Conservation (phyloP, 768 basidiomycete genomes). For the Boletus subparvulus region DNA sequence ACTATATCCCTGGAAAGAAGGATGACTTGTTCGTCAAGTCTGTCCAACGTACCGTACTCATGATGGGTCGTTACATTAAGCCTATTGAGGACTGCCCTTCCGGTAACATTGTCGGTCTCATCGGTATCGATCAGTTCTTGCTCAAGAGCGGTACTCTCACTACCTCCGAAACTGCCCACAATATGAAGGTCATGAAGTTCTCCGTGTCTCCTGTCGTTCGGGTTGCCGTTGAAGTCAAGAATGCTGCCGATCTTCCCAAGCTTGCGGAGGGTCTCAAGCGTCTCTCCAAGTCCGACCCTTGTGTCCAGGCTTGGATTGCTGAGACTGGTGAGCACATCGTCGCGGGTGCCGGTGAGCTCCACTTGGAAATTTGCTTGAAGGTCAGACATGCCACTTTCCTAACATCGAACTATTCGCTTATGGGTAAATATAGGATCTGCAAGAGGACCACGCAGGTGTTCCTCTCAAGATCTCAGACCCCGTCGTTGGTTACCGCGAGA, state of each 20-base stretch:
- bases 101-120: constrained; percentile 98
- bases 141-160: constrained; percentile 99
- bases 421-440: constrained; percentile 70
- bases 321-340: constrained; percentile 98
- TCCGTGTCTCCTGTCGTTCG: constrained; percentile 99
- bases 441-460: constrained; percentile 99
- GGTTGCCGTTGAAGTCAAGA: constrained; percentile 99
- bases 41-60: constrained; percentile 97
- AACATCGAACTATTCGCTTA: neutral
- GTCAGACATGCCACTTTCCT: constrained; percentile 35
- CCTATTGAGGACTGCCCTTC: constrained; percentile 99
- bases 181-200: constrained; percentile 99
- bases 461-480: constrained; percentile 98
- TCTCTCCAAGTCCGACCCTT: constrained; percentile 99
- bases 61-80: constrained; percentile 99
- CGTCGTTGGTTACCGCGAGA: constrained; percentile 97
- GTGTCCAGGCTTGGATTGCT: constrained; percentile 91
- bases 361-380: constrained; percentile 99
- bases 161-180: constrained; percentile 97
- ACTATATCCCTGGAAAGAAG: constrained; percentile 98
- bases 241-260: constrained; percentile 97
- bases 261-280: constrained; percentile 99
- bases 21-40: constrained; percentile 97
- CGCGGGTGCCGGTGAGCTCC: constrained; percentile 98
- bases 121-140: constrained; percentile 99